Base-by-base conservation (phyloP, 2,329 filamentous ascomycete species). In the Sordariomycetes sp. region DNA sequence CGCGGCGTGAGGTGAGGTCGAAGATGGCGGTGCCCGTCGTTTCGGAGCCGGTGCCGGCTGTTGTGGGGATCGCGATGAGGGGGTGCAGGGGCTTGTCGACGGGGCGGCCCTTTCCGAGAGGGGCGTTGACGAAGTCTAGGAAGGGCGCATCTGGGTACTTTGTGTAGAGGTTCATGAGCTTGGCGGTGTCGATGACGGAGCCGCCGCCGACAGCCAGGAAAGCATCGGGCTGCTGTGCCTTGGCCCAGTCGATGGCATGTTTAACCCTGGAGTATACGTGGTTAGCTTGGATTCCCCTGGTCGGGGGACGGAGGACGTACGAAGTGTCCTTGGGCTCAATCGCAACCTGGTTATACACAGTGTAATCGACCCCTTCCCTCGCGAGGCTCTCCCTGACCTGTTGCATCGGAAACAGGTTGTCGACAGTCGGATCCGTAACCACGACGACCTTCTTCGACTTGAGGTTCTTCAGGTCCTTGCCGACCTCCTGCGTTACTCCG, bases 11-110 rank as follows among this genome's bases (percentile, higher is more conserved):
- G 1, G 95, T 89, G 0, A 99, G 80, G 66, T 99, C 94, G 69
- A 99, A 99, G 71, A 99, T 99, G 56, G 95, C 95, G 0, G 94
- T 99, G 22, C 94, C 95, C 0, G 94, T 99, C 1, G 94, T 99
- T 72, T 99, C 94, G 57, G 89, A 94, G 3, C 90, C 89, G n/a
- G 89, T 94, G 53, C 87, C 87, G 24, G 87, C 87, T 1, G 87
- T 90, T 0, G 87, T 90, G 2, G 87, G 87, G 2, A 90, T 82
- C 53, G 87, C 87, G 52, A 90, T 82, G 8, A 90, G 76, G 1
- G 87, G 87, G 63, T 78, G 80, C 6, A 90, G 73, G 45, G 80
- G 76, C 57, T 78, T 81, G 36, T 78, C 79, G 58, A 90, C 85
- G 0, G 87, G 87, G 45, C 81, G 70, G 3, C 94, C 94, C 61